Base-by-base conservation (phyloP, 164 flowering plant species). In the Magnolia officinalis region DNA sequence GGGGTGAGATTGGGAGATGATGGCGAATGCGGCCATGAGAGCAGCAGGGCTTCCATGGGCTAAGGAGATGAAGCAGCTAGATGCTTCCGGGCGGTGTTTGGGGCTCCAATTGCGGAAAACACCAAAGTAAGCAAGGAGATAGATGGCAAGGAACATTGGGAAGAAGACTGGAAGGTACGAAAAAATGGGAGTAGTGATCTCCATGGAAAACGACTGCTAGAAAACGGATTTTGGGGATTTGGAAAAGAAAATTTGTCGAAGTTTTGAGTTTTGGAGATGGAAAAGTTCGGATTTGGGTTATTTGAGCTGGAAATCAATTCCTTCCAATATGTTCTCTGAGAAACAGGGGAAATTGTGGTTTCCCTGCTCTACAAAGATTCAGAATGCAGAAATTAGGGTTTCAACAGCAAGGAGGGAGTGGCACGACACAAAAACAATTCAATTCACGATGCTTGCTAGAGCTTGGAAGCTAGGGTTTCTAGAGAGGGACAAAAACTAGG, bases 1-100 rank as follows among this genome's bases (percentile, higher is more conserved):
- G 14, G 78, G 83, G 2, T 19, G 77, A 75, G 77, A 58, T n/a
- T 73, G 77, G 29, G 74, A 14, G 63, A 49, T 51, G n/a, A 92
- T 64, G 26, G 96, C 82, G 51, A 19, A 49, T 6, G 72, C 0
- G 50, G 94, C 89, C 11, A 95, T 74, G 83, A 90, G n/a, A 4
- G 86, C 92, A 7, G 95, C 98, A 14, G 98, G 97, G 1, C 97
- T 92, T 66, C 98, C 98, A 74, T 93, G 98, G 70, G 82, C 81
- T 29, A 90, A 78, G 13, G 98, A 95, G 81, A 92, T 93, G 55
- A 86, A 50, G 83, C 98, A 95, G 82, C 93, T 89, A 9, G 97
- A 80, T 6, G 94, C 97, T 76, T 91, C 95, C 14, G 91, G 89
- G 7, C 98, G 88, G 78, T 72, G 73, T 71, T 90, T 86, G 20